Evolutionary conservation across 768 basidiomycete species (phyloP).

Genomic region (Phylloporus arenicola): DNA sequence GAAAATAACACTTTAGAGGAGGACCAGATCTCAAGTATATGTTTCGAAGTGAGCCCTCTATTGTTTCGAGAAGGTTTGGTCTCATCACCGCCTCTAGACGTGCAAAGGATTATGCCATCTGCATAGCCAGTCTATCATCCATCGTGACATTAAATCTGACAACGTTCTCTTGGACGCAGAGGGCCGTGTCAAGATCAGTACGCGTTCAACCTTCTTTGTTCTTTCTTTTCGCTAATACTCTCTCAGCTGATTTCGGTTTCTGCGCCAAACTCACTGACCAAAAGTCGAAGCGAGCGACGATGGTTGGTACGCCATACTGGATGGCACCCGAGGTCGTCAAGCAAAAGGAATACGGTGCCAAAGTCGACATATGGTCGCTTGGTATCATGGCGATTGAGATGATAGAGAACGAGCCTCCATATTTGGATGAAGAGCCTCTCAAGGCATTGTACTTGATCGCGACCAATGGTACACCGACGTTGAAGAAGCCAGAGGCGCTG

Average conservation of each 20-base stretch:
- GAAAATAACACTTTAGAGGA: conserved; percentile 95
- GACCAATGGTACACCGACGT: conserved; percentile 95
- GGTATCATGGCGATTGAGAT: conserved; percentile 99
- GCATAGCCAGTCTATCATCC: conserved; percentile 91
- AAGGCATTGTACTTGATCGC: conserved; percentile 95
- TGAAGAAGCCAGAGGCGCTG: conserved; percentile 92
- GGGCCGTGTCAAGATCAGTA: conserved; percentile 96
- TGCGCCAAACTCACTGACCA: conserved; percentile 94
- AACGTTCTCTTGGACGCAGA: conserved; percentile 90
- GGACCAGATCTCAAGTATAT: conserved; percentile 91
- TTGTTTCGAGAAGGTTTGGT: not conserved
- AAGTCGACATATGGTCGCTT: conserved; percentile 95
- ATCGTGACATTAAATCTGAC: conserved; percentile 96
- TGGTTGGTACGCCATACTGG: conserved; percentile 98
- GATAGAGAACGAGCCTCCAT: conserved; percentile 97
- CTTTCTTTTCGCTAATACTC: conserved; percentile 3
- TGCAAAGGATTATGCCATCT: conserved; percentile 93
- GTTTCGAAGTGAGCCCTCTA: conserved; percentile 64
- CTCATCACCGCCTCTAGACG: conserved; percentile 47
- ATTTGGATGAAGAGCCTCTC: conserved; percentile 90
- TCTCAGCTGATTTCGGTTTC: conserved; percentile 90
- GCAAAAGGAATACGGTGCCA: conserved; percentile 94
- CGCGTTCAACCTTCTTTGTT: conserved; percentile 28
- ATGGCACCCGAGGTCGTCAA: conserved; percentile 99
- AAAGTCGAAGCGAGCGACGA: conserved; percentile 96